Percentiles rank a stretch among this genome's conserved stretches.
Evolutionary conservation across 148 eudicot genomes (phyloP).

Genomic region (Amaranthus cruentus): DNA sequence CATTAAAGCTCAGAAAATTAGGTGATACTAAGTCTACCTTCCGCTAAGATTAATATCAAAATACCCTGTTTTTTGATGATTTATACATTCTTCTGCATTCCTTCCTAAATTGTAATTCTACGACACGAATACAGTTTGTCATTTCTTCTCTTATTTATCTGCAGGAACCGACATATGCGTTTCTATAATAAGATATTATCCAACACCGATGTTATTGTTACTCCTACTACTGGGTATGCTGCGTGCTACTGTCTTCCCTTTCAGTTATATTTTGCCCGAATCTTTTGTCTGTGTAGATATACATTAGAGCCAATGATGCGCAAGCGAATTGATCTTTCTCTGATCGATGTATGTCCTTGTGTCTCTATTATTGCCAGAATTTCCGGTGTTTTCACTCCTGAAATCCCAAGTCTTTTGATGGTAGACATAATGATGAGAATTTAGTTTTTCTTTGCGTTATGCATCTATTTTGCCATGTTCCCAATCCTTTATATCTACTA

Average conservation of each 20-base stretch:
- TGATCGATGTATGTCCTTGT: too few species aligned
- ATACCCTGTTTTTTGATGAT: background rate
- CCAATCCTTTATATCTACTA: too few species aligned
- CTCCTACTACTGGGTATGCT: constrained; percentile 80
- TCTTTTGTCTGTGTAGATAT: background rate
- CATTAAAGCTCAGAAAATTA: constrained; percentile 87
- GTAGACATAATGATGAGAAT: too few species aligned
- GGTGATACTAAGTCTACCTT: constrained; percentile 36
- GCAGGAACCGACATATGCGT: constrained; percentile 70
- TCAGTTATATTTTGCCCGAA: background rate
- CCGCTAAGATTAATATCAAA: background rate
- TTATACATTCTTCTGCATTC: background rate
- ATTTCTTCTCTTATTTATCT: background rate
- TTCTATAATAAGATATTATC: constrained; percentile 64
- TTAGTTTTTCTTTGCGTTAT: too few species aligned
- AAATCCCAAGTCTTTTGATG: too few species aligned
- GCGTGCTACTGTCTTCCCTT: background rate
- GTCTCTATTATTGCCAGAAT: too few species aligned
- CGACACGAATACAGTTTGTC: background rate
- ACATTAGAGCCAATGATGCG: too few species aligned
- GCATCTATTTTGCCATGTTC: too few species aligned
- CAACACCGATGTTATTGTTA: constrained; percentile 72
- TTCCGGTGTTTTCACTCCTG: too few species aligned
- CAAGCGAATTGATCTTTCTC: too few species aligned
- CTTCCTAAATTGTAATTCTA: background rate